Conservation (phyloP, 768 basidiomycete genomes). For the Russula virescens region DNA sequence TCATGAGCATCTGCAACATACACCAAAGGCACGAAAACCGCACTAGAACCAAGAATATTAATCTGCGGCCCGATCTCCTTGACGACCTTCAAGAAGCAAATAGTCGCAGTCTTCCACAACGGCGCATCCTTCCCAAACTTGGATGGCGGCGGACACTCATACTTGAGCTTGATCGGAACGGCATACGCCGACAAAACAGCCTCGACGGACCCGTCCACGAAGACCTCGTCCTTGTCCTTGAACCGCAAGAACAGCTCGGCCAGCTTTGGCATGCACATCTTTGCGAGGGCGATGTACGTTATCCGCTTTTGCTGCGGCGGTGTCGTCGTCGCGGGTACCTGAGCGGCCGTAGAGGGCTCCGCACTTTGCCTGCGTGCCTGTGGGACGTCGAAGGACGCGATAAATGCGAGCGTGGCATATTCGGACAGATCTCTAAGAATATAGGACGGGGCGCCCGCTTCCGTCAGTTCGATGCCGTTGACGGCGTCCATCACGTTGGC, state of each 20-base stretch:
- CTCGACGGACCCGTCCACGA: constrained; percentile 79
- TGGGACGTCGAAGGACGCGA: constrained; percentile 65
- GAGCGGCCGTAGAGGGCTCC: constrained; percentile 10
- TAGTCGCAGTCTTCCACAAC: constrained; percentile 94
- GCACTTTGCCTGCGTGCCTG: constrained; percentile 16
- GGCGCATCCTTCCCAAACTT: constrained; percentile 84
- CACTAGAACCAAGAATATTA: constrained; percentile 46
- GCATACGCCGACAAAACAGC: constrained; percentile 77
- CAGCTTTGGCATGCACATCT: constrained; percentile 79
- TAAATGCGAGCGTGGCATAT: constrained; percentile 81
- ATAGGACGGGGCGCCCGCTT: constrained; percentile 59
- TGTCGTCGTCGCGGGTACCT: constrained; percentile 28
- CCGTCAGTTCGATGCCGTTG: constrained; percentile 56
- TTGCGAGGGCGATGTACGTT: constrained; percentile 86
- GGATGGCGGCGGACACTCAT: constrained; percentile 86
- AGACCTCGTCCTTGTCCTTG: constrained; percentile 56
- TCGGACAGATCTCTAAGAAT: constrained; percentile 82
- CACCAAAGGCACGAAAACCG: not conserved
- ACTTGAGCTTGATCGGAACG: constrained; percentile 90
- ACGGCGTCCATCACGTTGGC: constrained; percentile 68
- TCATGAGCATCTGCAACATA: constrained; percentile 19
- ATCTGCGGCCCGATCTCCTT: constrained; percentile 57
- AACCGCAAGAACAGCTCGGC: constrained; percentile 71
- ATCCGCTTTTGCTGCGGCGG: constrained; percentile 55
- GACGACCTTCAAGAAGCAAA: constrained; percentile 66